Evolutionary conservation across 148 eudicot species (phyloP), one percentile per base, ranked within the genome.

Genomic region (Dysphania ambrosioides): DNA sequence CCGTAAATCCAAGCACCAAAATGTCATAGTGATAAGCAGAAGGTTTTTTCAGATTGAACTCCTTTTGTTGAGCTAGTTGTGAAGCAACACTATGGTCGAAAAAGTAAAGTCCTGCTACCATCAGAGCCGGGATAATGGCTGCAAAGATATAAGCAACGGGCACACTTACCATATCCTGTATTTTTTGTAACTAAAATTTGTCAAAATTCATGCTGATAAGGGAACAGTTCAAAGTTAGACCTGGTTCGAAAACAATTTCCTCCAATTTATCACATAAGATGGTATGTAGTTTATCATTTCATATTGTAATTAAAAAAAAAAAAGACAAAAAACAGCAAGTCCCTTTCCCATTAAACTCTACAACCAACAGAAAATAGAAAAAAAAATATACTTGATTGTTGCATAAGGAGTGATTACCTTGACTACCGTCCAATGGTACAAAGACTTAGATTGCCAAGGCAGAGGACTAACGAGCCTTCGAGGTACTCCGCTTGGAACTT

Each of bases 1-100:
- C 98, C 97, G 80, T 89, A 79, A 87, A 53, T 66, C 99, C 99
- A 10, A 95, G 96, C 87, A 95, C 60, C 11, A 95, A 70, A 60
- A 92, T 75, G 70, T 85, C 87, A 34, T 77, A 85, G 40, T 85
- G 85, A 68, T 85, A 85, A 41, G 87, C 85, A 34, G 85, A 74
- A 1, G 87, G 87, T 26, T 82, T 85, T 64, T 80, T 85, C 49
- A 85, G 77, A 72, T 85, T 85, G 75, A 85, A 85, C 60, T 85
- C 87, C 66, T 82, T 85, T 53, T 85, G 87, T 42, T 85, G 87
- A 34, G 87, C 87, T 75, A 85, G 30, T 75, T 85, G 82, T 41
- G 87, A 85, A 71, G 87, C 87, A 19, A 85, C 85, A 26, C 77
- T 79, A 31, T 85, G 87, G 69, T 85, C 87, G 8, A 85, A 85